A percentile compares a stretch with the other conserved stretches of the same genome.
Conservation (phyloP, 139 green algal genomes). For the Pleodorina starrii region DNA sequence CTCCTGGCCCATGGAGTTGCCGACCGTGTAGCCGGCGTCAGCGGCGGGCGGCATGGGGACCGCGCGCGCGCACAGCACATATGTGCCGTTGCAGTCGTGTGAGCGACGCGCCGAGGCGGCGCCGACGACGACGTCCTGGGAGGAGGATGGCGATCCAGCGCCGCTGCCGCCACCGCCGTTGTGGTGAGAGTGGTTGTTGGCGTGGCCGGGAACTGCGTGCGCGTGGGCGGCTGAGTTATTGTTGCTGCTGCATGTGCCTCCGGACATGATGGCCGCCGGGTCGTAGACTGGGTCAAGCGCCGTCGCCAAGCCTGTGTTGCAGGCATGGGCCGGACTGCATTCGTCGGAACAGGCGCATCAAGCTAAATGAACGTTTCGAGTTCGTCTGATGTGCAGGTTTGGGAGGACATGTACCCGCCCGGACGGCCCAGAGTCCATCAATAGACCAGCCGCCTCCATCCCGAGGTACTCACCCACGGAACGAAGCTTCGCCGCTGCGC, state of each 20-base stretch:
- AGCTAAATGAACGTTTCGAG: too few relatives aligned
- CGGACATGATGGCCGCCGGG: neutral
- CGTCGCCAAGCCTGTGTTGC: conserved; percentile 33
- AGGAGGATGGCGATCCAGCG: neutral
- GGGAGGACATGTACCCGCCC: too few relatives aligned
- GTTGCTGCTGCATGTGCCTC: neutral
- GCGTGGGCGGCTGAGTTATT: neutral
- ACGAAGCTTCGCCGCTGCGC: conserved; percentile 15
- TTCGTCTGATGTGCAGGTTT: too few relatives aligned
- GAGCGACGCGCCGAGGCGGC: neutral
- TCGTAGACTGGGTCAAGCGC: conserved; percentile 43
- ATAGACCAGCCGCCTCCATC: too few relatives aligned
- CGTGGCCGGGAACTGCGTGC: neutral
- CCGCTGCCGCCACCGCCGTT: neutral
- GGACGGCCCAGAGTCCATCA: too few relatives aligned
- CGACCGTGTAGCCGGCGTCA: neutral
- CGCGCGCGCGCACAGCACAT: conserved; percentile 12
- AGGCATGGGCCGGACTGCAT: too few relatives aligned
- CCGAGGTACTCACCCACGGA: neutral
- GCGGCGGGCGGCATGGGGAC: conserved; percentile 28
- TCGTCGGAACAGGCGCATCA: too few relatives aligned
- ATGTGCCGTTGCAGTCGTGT: neutral
- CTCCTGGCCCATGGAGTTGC: conserved; percentile 18
- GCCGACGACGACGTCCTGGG: neutral
- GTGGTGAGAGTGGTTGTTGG: neutral